Evolutionary conservation across 2,329 filamentous ascomycete genomes (phyloP).

Genomic region (Talaromyces islandicus): DNA sequence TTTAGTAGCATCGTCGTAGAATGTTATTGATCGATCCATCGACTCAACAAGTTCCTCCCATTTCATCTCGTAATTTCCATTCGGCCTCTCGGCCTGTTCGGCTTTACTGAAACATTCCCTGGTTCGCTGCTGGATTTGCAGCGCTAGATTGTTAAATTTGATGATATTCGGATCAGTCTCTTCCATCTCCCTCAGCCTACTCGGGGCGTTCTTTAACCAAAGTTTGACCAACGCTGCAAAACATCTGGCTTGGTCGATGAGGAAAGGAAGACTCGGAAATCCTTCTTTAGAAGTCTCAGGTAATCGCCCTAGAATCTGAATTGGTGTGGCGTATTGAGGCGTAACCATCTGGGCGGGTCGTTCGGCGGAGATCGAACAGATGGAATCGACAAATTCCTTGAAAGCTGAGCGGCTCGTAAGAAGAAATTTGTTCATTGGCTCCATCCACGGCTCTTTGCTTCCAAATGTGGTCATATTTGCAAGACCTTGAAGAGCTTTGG

Average conservation of each 20-base stretch:
- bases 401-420: conserved; percentile 69
- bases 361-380: conserved; percentile 76
- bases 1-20: conserved; percentile 36
- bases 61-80: conserved; percentile 39
- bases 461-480: conserved; percentile 89
- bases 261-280: conserved; percentile 85
- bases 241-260: conserved; percentile 82
- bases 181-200: conserved; percentile 32
- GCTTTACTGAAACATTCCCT: conserved; percentile 41
- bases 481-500: conserved; percentile 84
- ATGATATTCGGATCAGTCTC: conserved; percentile 33
- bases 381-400: conserved; percentile 77
- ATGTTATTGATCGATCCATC: conserved; percentile 39
- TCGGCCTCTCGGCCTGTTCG: conserved; percentile 44
- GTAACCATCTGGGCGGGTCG: conserved; percentile 60
- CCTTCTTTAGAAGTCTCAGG: conserved; percentile 79
- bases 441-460: conserved; percentile 97
- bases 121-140: conserved; percentile 37
- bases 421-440: conserved; percentile 91
- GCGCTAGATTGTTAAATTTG: conserved; percentile 40
- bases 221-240: conserved; percentile 73
- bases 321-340: conserved; percentile 84
- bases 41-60: conserved; percentile 46
- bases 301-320: conserved; percentile 79
- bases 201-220: conserved; percentile 38